A percentile compares a stretch with the other conserved stretches of the same genome.
Evolutionary conservation across 768 basidiomycete species (phyloP).

Genomic region (Tylopilus sp.): DNA sequence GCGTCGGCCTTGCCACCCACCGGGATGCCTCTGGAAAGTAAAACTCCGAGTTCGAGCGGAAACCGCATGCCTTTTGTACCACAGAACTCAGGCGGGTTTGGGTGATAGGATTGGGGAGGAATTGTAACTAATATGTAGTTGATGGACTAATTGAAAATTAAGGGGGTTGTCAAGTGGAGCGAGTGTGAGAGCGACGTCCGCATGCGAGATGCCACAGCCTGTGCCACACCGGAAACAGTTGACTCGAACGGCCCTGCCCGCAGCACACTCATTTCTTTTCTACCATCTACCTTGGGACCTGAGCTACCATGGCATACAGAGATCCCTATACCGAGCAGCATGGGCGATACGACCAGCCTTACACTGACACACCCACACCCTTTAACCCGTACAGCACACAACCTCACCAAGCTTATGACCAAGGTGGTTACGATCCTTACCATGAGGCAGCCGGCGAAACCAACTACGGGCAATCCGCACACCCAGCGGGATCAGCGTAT

Average conservation of each 20-base stretch:
- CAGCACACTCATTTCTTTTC: slow-evolving; percentile 16
- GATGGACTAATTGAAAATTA: background rate
- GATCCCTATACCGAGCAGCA: slow-evolving; percentile 48
- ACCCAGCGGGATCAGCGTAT: slow-evolving; percentile 11
- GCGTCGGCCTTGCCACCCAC: slow-evolving; percentile 21
- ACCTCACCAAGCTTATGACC: slow-evolving; percentile 54
- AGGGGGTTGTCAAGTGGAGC: slow-evolving; percentile 1
- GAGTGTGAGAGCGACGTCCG: slow-evolving; percentile 10
- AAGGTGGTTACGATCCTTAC: slow-evolving; percentile 36
- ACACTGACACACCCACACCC: slow-evolving; percentile 32
- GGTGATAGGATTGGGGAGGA: slow-evolving; percentile 14
- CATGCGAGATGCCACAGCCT: background rate
- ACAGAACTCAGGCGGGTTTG: slow-evolving; percentile 30
- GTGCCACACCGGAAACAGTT: slow-evolving; percentile 6
- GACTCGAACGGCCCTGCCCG: slow-evolving; percentile 5
- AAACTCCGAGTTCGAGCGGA: slow-evolving; percentile 31
- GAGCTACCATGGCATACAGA: slow-evolving; percentile 43
- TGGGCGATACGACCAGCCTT: slow-evolving; percentile 29
- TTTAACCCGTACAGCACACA: slow-evolving; percentile 48
- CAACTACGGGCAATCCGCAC: slow-evolving; percentile 16
- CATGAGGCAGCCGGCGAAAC: slow-evolving; percentile 23
- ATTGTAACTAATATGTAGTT: slow-evolving; percentile 1
- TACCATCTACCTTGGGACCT: background rate
- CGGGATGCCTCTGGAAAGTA: slow-evolving; percentile 9
- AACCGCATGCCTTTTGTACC: slow-evolving; percentile 58